Base-by-base conservation (phyloP, 2,329 filamentous ascomycete species). In the Thelonectria olida region DNA sequence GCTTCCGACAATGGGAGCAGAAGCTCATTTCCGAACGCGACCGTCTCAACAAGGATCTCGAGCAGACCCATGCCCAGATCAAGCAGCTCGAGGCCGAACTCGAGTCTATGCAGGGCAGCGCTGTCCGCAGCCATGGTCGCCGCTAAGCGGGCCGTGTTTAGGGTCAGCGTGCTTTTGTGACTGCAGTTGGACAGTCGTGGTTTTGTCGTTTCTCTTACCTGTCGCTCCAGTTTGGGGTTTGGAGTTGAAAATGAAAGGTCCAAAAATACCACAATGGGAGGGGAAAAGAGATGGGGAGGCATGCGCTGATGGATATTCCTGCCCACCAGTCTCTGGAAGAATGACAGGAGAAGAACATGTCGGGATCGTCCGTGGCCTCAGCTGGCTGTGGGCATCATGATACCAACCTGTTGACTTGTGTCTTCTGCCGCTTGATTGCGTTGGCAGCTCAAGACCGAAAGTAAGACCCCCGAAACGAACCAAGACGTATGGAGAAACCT, bases 1-100 rank as follows among this genome's bases (percentile, higher is more conserved):
- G 96, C 70, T 99, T 99, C 90, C 90, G 96, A 81, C 92, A 97
- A 83, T 99, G 96, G 96, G 96, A 99, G 85, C 96, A 99, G 89
- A 98, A 98, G 88, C 92, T 99, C 79, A 99, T 99, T 75, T 90
- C 92, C 66, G 96, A 99, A 88, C 91, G 96, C 81, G 96, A 99
- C 81, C 93, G 96, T 73, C 89, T 99, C 83, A 99, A 99, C 90
- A 99, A 99, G 89, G 96, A 99, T 77, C 88, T 99, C 79, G 96
- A 99, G 85, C 92, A 92, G 81, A 98, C 95, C 71, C 96, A 99
- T 76, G 95, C 96, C 75, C 90, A 86, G 80, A 96, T 96, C 86
- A 96, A 96, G 87, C 88, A 91, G 78, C 86, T 96, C 72, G 96
- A 99, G 83, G 84, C 87, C 70, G 96, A 99, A 77, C 90, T 99